Base-by-base conservation (phyloP, 176 grass and related monocot genomes). In the Lolium rigidum region DNA sequence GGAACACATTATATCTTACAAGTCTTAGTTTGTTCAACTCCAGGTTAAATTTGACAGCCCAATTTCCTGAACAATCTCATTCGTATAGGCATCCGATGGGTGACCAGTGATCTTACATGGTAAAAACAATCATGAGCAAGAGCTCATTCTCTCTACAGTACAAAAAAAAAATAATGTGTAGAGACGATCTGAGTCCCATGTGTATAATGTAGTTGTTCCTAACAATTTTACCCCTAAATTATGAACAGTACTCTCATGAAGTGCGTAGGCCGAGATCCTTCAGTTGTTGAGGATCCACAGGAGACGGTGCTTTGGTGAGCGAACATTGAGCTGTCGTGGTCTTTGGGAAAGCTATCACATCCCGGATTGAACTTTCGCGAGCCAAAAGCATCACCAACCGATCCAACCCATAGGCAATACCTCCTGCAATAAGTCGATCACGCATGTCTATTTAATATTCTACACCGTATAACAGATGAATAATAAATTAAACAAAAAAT, bases 361-460 rank as follows among this genome's bases (percentile, higher is more conserved):
- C 97, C 25, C 90, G 78, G 39, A 99, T 96, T 10, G 94, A 96
- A 77, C 55, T 96, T 84, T 91, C 94, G 14, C 92, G 84, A 14
- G 97, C 97, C 90, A 99, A 87, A 62, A 99, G 94, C 97, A 96
- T 99, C 84, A 99, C 92, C 78, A 99, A 72, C 14, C 97, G 78
- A 88, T 99, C 97, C 77, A 99, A 85, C 49, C 96, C 96, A 86
- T 94, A 95, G 55, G 96, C 96, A 91, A 99, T 99, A 68, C 97
- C 97, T 37, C 97, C 97, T 96, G 88, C 76, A 9, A 83, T 61
- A 28, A 43, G 18, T 77, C 35, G 26, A 48, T 49, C 3, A 50
- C 31, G 24, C 43, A 50, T 31, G 18, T 65, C 2, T 13, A 2
- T 59, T 83, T 8, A 25, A 71, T 24, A 79, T 13, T 65, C 18